Evolutionary conservation across 2,329 filamentous ascomycete genomes (phyloP), one percentile per base, ranked within the genome.

Genomic region (Colletotrichum trifolii): DNA sequence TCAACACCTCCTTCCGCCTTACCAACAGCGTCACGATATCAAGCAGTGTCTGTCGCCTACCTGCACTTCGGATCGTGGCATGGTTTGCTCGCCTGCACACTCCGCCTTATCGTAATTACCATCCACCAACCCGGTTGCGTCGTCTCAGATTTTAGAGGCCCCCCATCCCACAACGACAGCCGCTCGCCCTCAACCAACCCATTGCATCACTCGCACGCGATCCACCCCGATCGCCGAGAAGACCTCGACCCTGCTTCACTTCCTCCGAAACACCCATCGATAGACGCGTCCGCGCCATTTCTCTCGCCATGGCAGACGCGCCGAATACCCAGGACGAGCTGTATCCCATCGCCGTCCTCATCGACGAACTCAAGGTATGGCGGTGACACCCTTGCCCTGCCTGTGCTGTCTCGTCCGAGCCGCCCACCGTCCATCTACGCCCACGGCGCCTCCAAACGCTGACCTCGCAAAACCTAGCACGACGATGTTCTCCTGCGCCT

Each of bases 271-370:
- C 54, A 13, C 45, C 56, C 59, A 50, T 64, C 60, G 54, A 69
- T 68, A 69, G 71, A 74, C 72, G 72, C 74, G 74, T 74, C 73
- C 68, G 71, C 69, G 63, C 72, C 71, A 67, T 68, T 68, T 73
- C 74, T 75, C 79, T 82, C 87, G 86, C 80, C 80, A 98, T 98
- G 95, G 93, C 88, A 82, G 88, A 97, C 83, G 91, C 91, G 82
- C 87, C 90, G 80, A 92, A 91, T 82, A 89, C 95, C 85, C 96
- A 91, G 81, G 96, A 99, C 83, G 96, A 98, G 90, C 94, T 99
- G 76, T 99, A 98, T 82, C 96, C 96, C 79, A 99, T 99, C 85
- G 96, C 96, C 77, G 96, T 99, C 73, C 90, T 99, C 82, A 99
- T 99, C 82, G 96, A 99, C 81, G 96, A 99, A 88, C 87, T 99